Percentiles rank a stretch among this genome's conserved stretches.
Evolutionary conservation across 257 asterid genomes (phyloP).

Genomic region (Gentiana straminea): DNA sequence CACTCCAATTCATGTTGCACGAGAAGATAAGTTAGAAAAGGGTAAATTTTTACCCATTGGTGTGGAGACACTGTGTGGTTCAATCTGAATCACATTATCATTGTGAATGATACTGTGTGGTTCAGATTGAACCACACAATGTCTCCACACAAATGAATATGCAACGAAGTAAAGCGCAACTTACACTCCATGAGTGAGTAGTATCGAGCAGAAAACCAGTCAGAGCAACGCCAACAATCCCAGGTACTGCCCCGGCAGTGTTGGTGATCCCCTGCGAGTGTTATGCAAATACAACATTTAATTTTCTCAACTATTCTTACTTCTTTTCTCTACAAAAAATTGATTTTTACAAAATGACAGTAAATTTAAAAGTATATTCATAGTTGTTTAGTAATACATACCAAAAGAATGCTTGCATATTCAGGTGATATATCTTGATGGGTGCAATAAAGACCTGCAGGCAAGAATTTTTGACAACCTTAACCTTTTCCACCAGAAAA

Average conservation of each 20-base stretch:
- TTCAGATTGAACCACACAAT: too few species aligned
- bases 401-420: conserved; percentile 95
- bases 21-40: background rate
- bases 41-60: too few species aligned
- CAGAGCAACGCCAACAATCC: conserved; percentile 86
- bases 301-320: conserved; percentile 3
- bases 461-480: conserved; percentile 5
- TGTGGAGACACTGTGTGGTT: too few species aligned
- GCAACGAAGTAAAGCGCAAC: conserved; percentile 12
- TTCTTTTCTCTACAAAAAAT: background rate
- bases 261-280: conserved; percentile 81
- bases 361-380: too few species aligned
- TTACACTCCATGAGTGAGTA: conserved; percentile 97
- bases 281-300: background rate
- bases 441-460: conserved; percentile 81
- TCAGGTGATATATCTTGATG: conserved; percentile 99
- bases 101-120: too few species aligned
- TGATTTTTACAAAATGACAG: background rate
- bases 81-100: too few species aligned
- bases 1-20: conserved; percentile 1
- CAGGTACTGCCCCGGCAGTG: conserved; percentile 95
- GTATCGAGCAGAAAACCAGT: conserved; percentile 91
- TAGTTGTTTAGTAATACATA: conserved; percentile 16
- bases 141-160: background rate
- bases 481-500: conserved; percentile 1